Percentiles rank a stretch among this genome's conserved stretches.
These are phyloP conservation scores for Penicillium nucicola DNA, from an alignment of 495 filamentous ascomycete genomes.

Conservation along the genomic window DNA sequence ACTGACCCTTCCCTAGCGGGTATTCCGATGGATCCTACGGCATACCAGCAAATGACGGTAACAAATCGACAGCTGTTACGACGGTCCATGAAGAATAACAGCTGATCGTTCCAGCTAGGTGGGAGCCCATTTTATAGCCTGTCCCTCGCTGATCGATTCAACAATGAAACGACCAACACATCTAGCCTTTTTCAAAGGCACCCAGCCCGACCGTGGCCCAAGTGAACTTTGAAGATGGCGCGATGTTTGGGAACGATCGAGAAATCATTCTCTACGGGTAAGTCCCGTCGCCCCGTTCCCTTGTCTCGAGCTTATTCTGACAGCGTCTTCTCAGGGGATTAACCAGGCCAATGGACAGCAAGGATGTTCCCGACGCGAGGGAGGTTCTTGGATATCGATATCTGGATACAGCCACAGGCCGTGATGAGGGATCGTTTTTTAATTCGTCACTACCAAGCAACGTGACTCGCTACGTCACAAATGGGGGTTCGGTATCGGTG, in stretches of 20 bases:
- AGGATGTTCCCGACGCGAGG: not conserved
- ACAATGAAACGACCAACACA: slow-evolving; percentile 7
- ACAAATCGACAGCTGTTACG: not conserved
- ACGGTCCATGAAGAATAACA: not conserved
- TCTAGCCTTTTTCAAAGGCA: not conserved
- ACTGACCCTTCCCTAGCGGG: not conserved
- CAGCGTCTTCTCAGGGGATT: not conserved
- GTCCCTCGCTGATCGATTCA: slow-evolving; percentile 50
- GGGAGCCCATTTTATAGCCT: slow-evolving; percentile 32
- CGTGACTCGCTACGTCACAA: slow-evolving; percentile 59
- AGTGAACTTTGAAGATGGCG: not conserved
- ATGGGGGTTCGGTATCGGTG: slow-evolving; percentile 57
- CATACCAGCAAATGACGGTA: not conserved
- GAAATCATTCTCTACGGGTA: slow-evolving; percentile 1
- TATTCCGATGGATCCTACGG: not conserved
- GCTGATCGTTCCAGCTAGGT: slow-evolving; percentile 21
- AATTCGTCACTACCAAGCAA: slow-evolving; percentile 29
- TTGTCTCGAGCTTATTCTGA: not conserved
- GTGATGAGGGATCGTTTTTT: slow-evolving; percentile 29
- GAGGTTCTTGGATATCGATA: slow-evolving; percentile 37
- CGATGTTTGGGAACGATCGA: not conserved
- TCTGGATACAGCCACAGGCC: slow-evolving; percentile 36
- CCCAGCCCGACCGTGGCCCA: not conserved
- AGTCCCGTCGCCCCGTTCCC: not conserved
- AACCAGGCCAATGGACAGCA: not conserved